Conservation (phyloP, 257 asterid genomes). For the Ilex asprella region DNA sequence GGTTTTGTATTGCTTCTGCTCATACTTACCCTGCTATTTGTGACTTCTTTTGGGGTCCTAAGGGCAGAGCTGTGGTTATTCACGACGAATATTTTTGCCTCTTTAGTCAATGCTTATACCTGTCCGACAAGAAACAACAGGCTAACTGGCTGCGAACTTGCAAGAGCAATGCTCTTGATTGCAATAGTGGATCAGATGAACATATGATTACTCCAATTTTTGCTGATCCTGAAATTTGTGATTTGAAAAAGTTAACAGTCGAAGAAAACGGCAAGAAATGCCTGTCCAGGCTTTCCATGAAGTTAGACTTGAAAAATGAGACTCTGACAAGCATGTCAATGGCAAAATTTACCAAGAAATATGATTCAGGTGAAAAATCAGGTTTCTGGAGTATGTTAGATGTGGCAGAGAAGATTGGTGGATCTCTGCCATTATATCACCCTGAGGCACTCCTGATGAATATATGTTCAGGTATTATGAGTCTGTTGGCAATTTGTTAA, state of each 20-base stretch:
- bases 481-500: slow-evolving; percentile 2
- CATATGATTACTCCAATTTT: slow-evolving; percentile 16
- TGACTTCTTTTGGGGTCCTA: slow-evolving; percentile 92
- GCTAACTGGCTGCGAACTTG: slow-evolving; percentile 12
- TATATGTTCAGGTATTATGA: slow-evolving; percentile 65
- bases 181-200: slow-evolving; percentile 23
- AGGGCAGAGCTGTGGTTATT: slow-evolving; percentile 54
- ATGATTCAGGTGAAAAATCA: slow-evolving; percentile 21
- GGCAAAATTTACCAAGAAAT: slow-evolving; percentile 23
- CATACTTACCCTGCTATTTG: slow-evolving; percentile 42
- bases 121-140: slow-evolving; percentile 23
- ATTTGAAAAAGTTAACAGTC: slow-evolving; percentile 16
- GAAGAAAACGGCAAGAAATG: slow-evolving; percentile 15
- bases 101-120: slow-evolving; percentile 50
- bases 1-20: slow-evolving; percentile 70
- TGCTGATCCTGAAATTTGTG: slow-evolving; percentile 20
- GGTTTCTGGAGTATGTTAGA: slow-evolving; percentile 68
- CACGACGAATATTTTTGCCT: slow-evolving; percentile 60
- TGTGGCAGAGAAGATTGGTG: slow-evolving; percentile 67
- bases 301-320: slow-evolving; percentile 25
- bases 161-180: slow-evolving; percentile 12
- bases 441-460: slow-evolving; percentile 72
- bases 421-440: slow-evolving; percentile 68
- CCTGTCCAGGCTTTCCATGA: slow-evolving; percentile 25
- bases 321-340: slow-evolving; percentile 21